Conservation (phyloP, 306 rosid species). For the Citrullus mucosospermus region DNA sequence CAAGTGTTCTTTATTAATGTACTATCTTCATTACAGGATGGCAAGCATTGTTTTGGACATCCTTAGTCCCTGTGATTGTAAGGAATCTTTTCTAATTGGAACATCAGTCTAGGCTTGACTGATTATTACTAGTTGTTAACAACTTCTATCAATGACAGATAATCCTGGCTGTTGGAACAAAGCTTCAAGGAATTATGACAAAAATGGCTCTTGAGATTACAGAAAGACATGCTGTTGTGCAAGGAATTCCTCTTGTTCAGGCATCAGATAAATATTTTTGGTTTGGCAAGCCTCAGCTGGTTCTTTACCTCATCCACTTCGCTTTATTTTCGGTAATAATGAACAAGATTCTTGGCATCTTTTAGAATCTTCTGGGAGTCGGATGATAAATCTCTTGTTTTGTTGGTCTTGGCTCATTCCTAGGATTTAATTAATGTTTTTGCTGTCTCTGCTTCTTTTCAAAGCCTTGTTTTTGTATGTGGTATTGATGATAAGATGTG, state of each 20-base stretch:
- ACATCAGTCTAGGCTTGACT: not conserved
- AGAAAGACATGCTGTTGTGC: slow-evolving; percentile 88
- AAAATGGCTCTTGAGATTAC: slow-evolving; percentile 86
- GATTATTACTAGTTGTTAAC: not conserved
- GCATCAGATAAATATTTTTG: slow-evolving; percentile 86
- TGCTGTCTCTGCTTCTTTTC: not conserved
- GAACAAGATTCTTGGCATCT: not conserved
- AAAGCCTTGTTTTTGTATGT: not conserved
- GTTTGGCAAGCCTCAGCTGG: slow-evolving; percentile 75
- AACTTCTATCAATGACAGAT: slow-evolving; percentile 36
- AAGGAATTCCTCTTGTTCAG: slow-evolving; percentile 96
- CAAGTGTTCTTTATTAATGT: not conserved
- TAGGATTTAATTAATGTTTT: not conserved
- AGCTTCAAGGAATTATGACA: slow-evolving; percentile 72
- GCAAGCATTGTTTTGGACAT: slow-evolving; percentile 80
- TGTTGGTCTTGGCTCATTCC: not conserved
- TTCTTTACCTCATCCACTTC: slow-evolving; percentile 91
- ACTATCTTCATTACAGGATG: slow-evolving; percentile 40
- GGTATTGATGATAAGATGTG: not conserved
- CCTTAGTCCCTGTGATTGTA: slow-evolving; percentile 65
- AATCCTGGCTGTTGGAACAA: slow-evolving; percentile 77
- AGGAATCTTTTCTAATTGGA: slow-evolving; percentile 14
- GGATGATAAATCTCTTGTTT: not conserved
- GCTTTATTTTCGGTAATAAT: slow-evolving; percentile 77
- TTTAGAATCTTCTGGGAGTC: not conserved